Conservation (phyloP, 2,329 filamentous ascomycete species). For the Ophiosphaerella korrae region DNA sequence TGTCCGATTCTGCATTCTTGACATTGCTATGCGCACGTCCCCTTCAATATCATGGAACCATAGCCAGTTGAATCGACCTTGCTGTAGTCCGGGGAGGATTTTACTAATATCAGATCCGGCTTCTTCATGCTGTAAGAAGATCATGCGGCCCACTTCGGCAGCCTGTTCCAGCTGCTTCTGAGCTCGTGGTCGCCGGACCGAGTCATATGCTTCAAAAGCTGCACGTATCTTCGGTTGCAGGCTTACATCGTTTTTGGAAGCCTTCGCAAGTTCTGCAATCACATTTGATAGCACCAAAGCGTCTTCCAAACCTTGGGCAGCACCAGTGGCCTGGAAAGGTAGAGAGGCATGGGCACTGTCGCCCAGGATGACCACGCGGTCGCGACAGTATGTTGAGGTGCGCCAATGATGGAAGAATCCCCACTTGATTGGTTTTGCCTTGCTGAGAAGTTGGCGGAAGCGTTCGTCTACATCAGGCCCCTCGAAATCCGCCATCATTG, state of each 20-base stretch:
- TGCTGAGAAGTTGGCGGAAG: constrained; percentile 14
- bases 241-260: not conserved
- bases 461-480: constrained; percentile 9
- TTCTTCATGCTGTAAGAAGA: constrained; percentile 16
- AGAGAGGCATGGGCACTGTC: constrained; percentile 29
- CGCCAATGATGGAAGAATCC: constrained; percentile 24
- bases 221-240: not conserved
- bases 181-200: constrained; percentile 20
- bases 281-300: constrained; percentile 27
- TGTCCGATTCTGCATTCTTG: not conserved
- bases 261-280: constrained; percentile 5
- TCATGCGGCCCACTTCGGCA: constrained; percentile 1
- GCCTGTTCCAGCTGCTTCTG: constrained; percentile 15
- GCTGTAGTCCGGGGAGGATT: not conserved
- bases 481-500: constrained; percentile 28
- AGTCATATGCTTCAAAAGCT: constrained; percentile 26
- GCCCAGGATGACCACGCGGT: constrained; percentile 25
- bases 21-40: constrained; percentile 8
- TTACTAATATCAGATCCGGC: constrained; percentile 12
- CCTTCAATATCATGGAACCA: constrained; percentile 24
- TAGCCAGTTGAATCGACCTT: constrained; percentile 22
- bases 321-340: constrained; percentile 31
- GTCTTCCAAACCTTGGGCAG: constrained; percentile 32
- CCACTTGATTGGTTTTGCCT: constrained; percentile 23
- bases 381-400: constrained; percentile 24